Percentiles rank a stretch among this genome's conserved stretches.
phyloP scores from a whole-genome alignment of 2,329 filamentous ascomycete species.

The Fusarium cyanostomum region DNA sequence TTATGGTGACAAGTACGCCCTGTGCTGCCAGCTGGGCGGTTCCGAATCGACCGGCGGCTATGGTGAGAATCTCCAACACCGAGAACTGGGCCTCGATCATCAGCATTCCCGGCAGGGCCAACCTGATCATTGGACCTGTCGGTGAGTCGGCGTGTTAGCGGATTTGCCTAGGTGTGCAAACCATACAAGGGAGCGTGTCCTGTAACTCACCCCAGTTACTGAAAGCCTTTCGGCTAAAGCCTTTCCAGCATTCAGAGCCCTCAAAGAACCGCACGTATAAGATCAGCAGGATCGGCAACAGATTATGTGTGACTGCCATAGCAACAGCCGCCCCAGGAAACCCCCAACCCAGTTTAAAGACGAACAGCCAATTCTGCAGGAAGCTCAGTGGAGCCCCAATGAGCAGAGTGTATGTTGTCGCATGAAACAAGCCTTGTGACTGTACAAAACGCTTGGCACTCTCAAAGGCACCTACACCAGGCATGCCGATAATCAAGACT shows the following conservation, averaged over 20 bases:
- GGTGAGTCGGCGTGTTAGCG: neutral
- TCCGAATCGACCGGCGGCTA: slow-evolving; percentile 79
- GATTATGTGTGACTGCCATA: slow-evolving; percentile 77
- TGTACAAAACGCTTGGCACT: slow-evolving; percentile 80
- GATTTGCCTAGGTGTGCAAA: too few species aligned
- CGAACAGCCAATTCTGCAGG: slow-evolving; percentile 77
- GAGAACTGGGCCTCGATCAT: slow-evolving; percentile 94
- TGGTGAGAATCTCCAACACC: slow-evolving; percentile 86
- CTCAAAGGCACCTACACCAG: slow-evolving; percentile 79
- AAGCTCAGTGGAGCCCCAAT: slow-evolving; percentile 79
- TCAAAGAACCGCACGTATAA: slow-evolving; percentile 77
- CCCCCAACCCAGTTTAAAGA: slow-evolving; percentile 72
- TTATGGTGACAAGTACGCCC: slow-evolving; percentile 79
- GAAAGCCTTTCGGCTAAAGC: slow-evolving; percentile 73
- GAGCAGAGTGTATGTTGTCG: slow-evolving; percentile 77
- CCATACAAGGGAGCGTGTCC: neutral
- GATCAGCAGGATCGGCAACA: slow-evolving; percentile 77
- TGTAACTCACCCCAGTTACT: slow-evolving; percentile 67
- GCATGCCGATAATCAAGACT: slow-evolving; percentile 74
- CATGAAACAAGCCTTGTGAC: slow-evolving; percentile 80
- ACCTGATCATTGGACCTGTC: slow-evolving; percentile 74
- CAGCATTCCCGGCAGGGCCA: slow-evolving; percentile 84
- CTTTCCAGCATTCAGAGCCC: slow-evolving; percentile 81
- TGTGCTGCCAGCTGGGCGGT: slow-evolving; percentile 84
- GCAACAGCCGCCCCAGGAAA: slow-evolving; percentile 84